phyloP scores from a whole-genome alignment of 768 basidiomycete species.

The Lactarius sanguifluus region DNA sequence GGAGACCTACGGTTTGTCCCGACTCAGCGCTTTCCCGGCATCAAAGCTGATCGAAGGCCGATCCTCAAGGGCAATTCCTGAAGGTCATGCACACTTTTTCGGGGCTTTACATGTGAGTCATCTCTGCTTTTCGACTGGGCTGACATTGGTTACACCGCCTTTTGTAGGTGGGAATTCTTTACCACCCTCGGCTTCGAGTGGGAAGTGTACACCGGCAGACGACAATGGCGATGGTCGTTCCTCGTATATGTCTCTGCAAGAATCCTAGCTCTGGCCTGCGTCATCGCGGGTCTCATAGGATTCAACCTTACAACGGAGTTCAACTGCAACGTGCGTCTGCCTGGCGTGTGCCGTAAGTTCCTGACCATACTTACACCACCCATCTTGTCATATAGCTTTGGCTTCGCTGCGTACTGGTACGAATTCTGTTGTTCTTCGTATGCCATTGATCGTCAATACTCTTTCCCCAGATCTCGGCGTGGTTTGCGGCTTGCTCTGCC shows the following conservation, averaged over 20 bases:
- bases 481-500: slow-evolving; percentile 14
- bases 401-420: slow-evolving; percentile 25
- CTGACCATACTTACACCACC: not conserved
- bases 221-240: slow-evolving; percentile 28
- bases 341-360: not conserved
- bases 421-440: not conserved
- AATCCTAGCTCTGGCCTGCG: slow-evolving; percentile 10
- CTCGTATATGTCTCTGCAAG: slow-evolving; percentile 18
- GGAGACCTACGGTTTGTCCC: slow-evolving; percentile 8
- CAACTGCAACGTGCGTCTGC: slow-evolving; percentile 14
- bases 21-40: not conserved
- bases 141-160: not conserved
- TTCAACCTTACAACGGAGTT: slow-evolving; percentile 23
- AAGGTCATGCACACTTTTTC: slow-evolving; percentile 21
- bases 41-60: not conserved
- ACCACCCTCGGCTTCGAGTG: slow-evolving; percentile 23
- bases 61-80: not conserved
- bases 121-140: too few species aligned
- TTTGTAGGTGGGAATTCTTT: slow-evolving; percentile 23
- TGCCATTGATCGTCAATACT: not conserved
- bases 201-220: slow-evolving; percentile 27
- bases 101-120: slow-evolving; percentile 23
- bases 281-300: slow-evolving; percentile 21
- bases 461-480: slow-evolving; percentile 10
- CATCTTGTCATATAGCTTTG: slow-evolving; percentile 2